A percentile compares a stretch with the other conserved stretches of the same genome.
Conservation (phyloP, 1,139 yeast species). For the Kurtzmaniella quercitrusa region DNA sequence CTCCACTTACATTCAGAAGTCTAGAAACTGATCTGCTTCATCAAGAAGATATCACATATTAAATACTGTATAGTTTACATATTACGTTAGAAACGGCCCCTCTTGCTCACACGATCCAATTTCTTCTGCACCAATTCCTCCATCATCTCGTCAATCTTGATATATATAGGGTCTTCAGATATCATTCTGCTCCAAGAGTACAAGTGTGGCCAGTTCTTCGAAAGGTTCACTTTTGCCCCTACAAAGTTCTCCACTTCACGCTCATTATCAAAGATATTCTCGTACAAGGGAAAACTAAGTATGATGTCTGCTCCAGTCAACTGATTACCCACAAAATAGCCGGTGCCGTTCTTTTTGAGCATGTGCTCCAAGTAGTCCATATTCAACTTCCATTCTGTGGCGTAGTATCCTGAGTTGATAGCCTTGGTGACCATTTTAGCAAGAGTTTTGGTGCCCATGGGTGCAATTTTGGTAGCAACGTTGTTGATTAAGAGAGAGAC, state of each 20-base stretch:
- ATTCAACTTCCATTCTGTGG: conserved; percentile 37
- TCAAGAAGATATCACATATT: too few species aligned
- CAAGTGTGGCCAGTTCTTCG: conserved; percentile 26
- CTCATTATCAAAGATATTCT: conserved; percentile 40
- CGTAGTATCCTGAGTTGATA: conserved; percentile 39
- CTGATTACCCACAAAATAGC: conserved; percentile 51
- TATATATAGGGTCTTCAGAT: conserved; percentile 28
- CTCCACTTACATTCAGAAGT: too few species aligned
- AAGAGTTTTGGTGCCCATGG: conserved; percentile 42
- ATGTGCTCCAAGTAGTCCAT: conserved; percentile 39
- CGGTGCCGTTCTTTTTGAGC: conserved; percentile 35
- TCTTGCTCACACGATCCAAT: background rate
- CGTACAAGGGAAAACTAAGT: conserved; percentile 41
- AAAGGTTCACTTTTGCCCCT: conserved; percentile 29
- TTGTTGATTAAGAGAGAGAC: conserved; percentile 40
- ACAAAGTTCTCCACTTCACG: conserved; percentile 31
- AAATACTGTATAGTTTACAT: too few species aligned
- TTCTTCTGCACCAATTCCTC: conserved; percentile 10
- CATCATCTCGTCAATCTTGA: conserved; percentile 27
- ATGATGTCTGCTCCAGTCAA: conserved; percentile 60
- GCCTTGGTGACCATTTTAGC: conserved; percentile 37
- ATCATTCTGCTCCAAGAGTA: conserved; percentile 38
- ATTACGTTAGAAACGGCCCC: background rate
- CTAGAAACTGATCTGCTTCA: too few species aligned
- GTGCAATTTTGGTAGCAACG: conserved; percentile 37